Conservation (phyloP, 2,329 filamentous ascomycete species). For the Aspergillus arachidicola region DNA sequence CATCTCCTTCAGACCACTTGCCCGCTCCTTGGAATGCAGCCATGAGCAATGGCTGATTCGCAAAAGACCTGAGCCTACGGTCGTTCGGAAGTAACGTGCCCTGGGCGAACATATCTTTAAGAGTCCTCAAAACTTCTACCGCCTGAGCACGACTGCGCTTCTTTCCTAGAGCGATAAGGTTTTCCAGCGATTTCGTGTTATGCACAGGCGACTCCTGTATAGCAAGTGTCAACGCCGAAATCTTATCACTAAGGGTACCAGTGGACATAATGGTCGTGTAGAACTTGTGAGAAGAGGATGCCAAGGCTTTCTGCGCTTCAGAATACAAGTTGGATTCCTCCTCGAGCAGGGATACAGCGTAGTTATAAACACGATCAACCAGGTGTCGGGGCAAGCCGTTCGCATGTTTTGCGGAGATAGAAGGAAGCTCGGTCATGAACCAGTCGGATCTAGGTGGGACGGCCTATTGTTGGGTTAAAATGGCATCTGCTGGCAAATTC, state of each 20-base stretch:
- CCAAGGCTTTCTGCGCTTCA: constrained; percentile 68
- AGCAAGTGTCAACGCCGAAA: constrained; percentile 90
- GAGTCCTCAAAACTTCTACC: constrained; percentile 84
- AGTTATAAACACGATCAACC: constrained; percentile 60
- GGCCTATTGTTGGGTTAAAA: constrained; percentile 43
- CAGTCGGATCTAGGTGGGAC: constrained; percentile 68
- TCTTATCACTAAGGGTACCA: constrained; percentile 93
- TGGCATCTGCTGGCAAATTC: neutral
- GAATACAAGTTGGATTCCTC: constrained; percentile 76
- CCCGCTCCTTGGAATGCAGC: constrained; percentile 67
- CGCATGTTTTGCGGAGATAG: constrained; percentile 52
- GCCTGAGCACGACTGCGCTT: constrained; percentile 94
- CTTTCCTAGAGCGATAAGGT: constrained; percentile 76
- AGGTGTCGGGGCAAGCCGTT: constrained; percentile 53
- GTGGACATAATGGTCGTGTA: constrained; percentile 96
- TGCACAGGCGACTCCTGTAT: constrained; percentile 96
- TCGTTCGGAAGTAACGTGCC: constrained; percentile 82
- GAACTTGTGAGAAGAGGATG: constrained; percentile 91
- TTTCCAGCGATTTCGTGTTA: constrained; percentile 86
- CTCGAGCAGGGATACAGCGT: constrained; percentile 75
- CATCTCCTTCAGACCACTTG: constrained; percentile 69
- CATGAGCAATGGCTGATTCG: constrained; percentile 75
- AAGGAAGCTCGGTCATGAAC: constrained; percentile 62
- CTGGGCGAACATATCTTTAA: constrained; percentile 92
- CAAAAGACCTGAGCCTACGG: constrained; percentile 78